Evolutionary conservation across 2,329 filamentous ascomycete genomes (phyloP), one percentile per base, ranked within the genome.

Genomic region (Colletotrichum sojae): DNA sequence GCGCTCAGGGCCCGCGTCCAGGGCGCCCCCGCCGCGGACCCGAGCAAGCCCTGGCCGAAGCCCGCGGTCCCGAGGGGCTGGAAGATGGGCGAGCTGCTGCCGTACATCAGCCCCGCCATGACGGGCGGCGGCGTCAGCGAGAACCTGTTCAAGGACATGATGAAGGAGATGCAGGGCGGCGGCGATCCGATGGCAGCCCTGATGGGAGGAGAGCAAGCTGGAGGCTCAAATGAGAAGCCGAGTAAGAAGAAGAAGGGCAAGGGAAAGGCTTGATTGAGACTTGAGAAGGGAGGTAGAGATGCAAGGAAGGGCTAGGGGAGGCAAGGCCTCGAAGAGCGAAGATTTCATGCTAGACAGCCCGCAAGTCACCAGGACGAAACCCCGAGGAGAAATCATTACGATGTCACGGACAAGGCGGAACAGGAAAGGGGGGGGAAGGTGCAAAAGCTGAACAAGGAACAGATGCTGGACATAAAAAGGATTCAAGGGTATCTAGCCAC

Each of bases 71-170:
- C 96, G 18, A 87, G 93, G 61, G 95, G 95, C 45, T 98, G 94
- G 94, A 98, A 97, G 84, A 91, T 98, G 80, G 90, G 90, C 71
- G 90, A 89, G 69, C 90, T 97, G 67, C 78, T 99, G 73, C 96
- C 96, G 22, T 90, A 97, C 72, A 92, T 97, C 77, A 97, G 93
- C 71, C 91, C 95, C 0, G 96, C 94, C 18, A 88, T 98, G 82
- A 96, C 93, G 62, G 96, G 96, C 9, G 96, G 96, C 12, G 96
- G 96, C 43, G 94, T 98, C 12, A 95, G 90, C 71, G 96, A 99
- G 80, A 97, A 98, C 77, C 89, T 98, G 71, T 90, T 98, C 76
- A 94, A 96, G 84, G 95, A 98, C 74, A 97, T 98, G 86, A 97
- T 98, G 95, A 91, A 90, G 76, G 94, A 97, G 83, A 97, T 98